phyloP scores from a whole-genome alignment of 208 protist genomes.

The Novymonas esmeraldas region DNA sequence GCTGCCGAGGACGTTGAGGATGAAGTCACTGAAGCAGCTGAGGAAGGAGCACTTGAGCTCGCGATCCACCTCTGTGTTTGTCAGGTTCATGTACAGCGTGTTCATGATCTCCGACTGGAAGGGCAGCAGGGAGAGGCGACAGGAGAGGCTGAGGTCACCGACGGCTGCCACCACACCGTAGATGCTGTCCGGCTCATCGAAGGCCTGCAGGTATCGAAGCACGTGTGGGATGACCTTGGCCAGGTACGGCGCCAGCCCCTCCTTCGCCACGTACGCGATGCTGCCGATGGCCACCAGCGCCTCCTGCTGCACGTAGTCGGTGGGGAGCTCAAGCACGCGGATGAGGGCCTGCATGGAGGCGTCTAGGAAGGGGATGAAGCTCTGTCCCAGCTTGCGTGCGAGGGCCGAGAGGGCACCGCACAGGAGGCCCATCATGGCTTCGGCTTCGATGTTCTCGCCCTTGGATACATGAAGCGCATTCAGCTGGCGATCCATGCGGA shows the following conservation, averaged over 20 bases:
- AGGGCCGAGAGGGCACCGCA: slow-evolving; percentile 84
- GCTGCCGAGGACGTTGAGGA: slow-evolving; percentile 90
- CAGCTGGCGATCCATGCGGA: slow-evolving; percentile 56
- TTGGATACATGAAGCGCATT: slow-evolving; percentile 27
- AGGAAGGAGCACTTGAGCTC: slow-evolving; percentile 96
- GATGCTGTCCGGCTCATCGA: slow-evolving; percentile 87
- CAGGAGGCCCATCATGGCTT: slow-evolving; percentile 83
- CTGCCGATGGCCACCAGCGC: slow-evolving; percentile 93
- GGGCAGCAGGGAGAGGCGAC: slow-evolving; percentile 63
- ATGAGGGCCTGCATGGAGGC: slow-evolving; percentile 65
- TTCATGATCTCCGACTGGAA: slow-evolving; percentile 87
- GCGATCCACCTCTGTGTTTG: slow-evolving; percentile 78
- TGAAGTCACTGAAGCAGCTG: slow-evolving; percentile 95
- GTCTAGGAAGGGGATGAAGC: slow-evolving; percentile 53
- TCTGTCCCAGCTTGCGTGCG: slow-evolving; percentile 65
- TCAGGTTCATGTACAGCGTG: slow-evolving; percentile 79
- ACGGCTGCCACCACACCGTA: slow-evolving; percentile 89
- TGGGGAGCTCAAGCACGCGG: slow-evolving; percentile 51
- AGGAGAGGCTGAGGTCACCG: slow-evolving; percentile 94
- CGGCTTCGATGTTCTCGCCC: slow-evolving; percentile 44
- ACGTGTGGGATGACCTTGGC: slow-evolving; percentile 84
- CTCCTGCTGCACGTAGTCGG: slow-evolving; percentile 92
- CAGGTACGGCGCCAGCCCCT: slow-evolving; percentile 85
- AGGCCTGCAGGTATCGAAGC: slow-evolving; percentile 61
- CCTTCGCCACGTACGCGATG: slow-evolving; percentile 85